These are phyloP conservation scores for Cryphonectria radicalis DNA, from an alignment of 2,329 filamentous ascomycete species.

Conservation along the genomic window DNA sequence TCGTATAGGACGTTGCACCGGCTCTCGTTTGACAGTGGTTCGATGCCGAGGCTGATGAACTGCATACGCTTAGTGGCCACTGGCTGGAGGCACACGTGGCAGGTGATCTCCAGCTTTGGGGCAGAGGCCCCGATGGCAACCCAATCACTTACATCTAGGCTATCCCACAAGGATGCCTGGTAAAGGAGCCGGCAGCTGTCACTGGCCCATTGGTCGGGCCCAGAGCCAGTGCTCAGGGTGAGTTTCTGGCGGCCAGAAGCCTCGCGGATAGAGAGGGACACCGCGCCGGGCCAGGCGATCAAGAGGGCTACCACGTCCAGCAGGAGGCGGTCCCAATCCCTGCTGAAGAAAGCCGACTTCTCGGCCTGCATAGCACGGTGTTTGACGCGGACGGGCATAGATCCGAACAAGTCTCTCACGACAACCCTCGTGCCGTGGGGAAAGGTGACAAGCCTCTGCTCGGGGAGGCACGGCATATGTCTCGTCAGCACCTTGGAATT, in stretches of 20 bases:
- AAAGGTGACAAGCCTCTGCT: conserved; percentile 59
- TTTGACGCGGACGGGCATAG: conserved; percentile 88
- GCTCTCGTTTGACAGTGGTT: conserved; percentile 61
- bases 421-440: conserved; percentile 75
- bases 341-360: conserved; percentile 57
- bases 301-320: conserved; percentile 65
- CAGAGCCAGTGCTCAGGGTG: conserved; percentile 37
- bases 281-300: conserved; percentile 66
- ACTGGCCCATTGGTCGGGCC: conserved; percentile 11
- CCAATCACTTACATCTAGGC: conserved; percentile 63
- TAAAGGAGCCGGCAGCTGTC: conserved; percentile 53
- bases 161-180: conserved; percentile 67
- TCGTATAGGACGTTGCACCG: conserved; percentile 72
- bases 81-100: conserved; percentile 72
- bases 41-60: conserved; percentile 79
- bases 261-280: conserved; percentile 65
- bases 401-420: conserved; percentile 83
- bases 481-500: conserved; percentile 69
- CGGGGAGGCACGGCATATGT: conserved; percentile 61
- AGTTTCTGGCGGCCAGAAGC: conserved; percentile 41
- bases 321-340: conserved; percentile 68
- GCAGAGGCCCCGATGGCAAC: conserved; percentile 71
- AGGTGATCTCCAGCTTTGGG: conserved; percentile 64
- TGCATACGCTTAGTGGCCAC: conserved; percentile 74
- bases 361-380: conserved; percentile 65